Percentiles rank a stretch among this genome's conserved stretches.
These are phyloP conservation scores for Ilyonectria robusta DNA, from an alignment of 2,329 filamentous ascomycete species.

Conservation along the genomic window DNA sequence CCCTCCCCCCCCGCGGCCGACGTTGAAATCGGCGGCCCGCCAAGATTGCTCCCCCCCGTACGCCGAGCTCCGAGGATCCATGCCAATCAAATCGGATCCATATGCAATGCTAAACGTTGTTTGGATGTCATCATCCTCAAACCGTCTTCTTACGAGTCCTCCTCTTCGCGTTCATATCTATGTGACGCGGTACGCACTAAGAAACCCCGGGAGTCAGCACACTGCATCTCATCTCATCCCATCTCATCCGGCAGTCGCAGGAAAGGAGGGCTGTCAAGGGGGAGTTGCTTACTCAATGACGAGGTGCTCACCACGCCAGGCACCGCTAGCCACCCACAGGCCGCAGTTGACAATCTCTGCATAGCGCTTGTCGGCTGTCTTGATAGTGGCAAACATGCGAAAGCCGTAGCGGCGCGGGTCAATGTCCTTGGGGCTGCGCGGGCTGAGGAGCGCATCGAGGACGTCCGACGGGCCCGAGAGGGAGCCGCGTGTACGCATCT, in stretches of 20 bases:
- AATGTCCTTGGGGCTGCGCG: slow-evolving; percentile 55
- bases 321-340: slow-evolving; percentile 65
- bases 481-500: slow-evolving; percentile 64
- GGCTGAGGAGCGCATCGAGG: slow-evolving; percentile 57
- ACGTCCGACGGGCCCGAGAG: slow-evolving; percentile 62
- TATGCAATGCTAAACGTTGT: slow-evolving; percentile 38
- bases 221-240: slow-evolving; percentile 29
- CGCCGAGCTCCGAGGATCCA: slow-evolving; percentile 44
- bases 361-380: slow-evolving; percentile 65
- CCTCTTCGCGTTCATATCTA: slow-evolving; percentile 34
- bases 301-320: slow-evolving; percentile 61
- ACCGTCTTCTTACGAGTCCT: slow-evolving; percentile 12
- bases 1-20: slow-evolving; percentile 17
- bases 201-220: slow-evolving; percentile 21
- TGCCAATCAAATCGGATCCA: slow-evolving; percentile 26
- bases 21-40: slow-evolving; percentile 34
- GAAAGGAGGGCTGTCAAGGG: not conserved
- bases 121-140: slow-evolving; percentile 17
- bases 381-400: slow-evolving; percentile 64
- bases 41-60: slow-evolving; percentile 33
- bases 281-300: slow-evolving; percentile 59
- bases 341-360: slow-evolving; percentile 64
- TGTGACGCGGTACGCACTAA: slow-evolving; percentile 54
- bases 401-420: slow-evolving; percentile 63
- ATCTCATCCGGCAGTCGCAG: slow-evolving; percentile 10